Conservation (phyloP, 768 basidiomycete genomes). For the Mycena sanguinolenta region DNA sequence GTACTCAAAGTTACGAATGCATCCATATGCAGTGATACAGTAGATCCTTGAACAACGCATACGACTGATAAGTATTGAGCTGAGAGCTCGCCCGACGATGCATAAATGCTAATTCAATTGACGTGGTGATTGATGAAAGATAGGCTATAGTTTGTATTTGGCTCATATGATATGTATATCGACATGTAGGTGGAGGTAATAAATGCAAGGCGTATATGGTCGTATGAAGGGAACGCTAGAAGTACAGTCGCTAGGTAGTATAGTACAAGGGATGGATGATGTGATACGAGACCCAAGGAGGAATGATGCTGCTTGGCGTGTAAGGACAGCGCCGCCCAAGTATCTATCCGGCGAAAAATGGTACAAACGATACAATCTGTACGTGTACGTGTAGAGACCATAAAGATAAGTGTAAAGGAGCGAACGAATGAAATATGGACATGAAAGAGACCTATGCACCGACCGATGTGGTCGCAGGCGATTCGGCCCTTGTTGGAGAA, state of each 20-base stretch:
- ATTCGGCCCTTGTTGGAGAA: neutral
- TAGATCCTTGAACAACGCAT: neutral
- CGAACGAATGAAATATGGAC: neutral
- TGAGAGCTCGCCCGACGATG: neutral
- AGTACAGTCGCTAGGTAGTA: constrained; percentile 18
- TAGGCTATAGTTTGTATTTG: constrained; percentile 23
- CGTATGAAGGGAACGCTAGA: constrained; percentile 19
- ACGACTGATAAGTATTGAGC: neutral
- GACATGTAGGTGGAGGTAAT: constrained; percentile 6
- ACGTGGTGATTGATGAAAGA: constrained; percentile 3
- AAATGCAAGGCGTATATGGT: constrained; percentile 28
- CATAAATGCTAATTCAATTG: constrained; percentile 19
- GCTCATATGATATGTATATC: constrained; percentile 2
- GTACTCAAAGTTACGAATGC: neutral
- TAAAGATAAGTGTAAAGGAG: constrained; percentile 25
- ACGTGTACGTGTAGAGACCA: constrained; percentile 31
- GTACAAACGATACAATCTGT: constrained; percentile 7
- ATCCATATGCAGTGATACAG: neutral
- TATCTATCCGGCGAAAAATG: constrained; percentile 6
- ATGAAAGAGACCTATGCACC: constrained; percentile 5
- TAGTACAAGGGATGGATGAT: constrained; percentile 18
- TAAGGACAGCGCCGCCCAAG: neutral
- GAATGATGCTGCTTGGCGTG: neutral
- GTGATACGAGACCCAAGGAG: constrained; percentile 9
- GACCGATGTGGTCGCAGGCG: constrained; percentile 25